Base-by-base conservation (phyloP, 148 eudicot species). In the Camellia granthamiana region DNA sequence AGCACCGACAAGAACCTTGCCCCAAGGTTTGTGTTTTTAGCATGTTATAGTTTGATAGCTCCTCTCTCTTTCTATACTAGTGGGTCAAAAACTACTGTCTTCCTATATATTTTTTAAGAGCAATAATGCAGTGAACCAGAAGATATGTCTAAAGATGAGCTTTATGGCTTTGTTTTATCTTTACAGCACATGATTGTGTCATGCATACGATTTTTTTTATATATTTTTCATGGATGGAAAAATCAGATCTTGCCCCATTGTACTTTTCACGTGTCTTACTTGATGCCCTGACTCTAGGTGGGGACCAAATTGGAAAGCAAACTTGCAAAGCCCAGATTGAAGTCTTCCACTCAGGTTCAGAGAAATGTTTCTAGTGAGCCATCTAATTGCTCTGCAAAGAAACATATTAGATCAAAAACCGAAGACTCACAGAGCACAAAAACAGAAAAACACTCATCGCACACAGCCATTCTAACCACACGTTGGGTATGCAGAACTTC, bases 11-110 rank as follows among this genome's bases (percentile, higher is more conserved):
- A 65, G 54, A 68, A 52, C 38, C 75, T 69, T 80, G 80, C 46
- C 23, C 69, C 60, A 75, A 84, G 95, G 95, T 88, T 72, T 44
- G 72, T 74, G 55, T 54, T 77, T 70, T 49, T 49, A 49, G 62
- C 78, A 73, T n/a, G 42, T 64, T 66, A 9, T 69, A 46, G 55
- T 18, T 52, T 52, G 30, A 7, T 13, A 72, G 19, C 38, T 14
- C 7, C 3, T 65, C 6, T 61, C 66, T 77, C 7, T 51, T 18
- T 38, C 6, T 5, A 30, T 77, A 77, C 4, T 64, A 14, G 19
- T 66, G 63, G 3, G 16, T 62, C 19, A 38, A 77, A 62, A 76
- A 13, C 55, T 18, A 4, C 30, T 8, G 49, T 42, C 12, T 10
- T 0, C n/a, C 42, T 18, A 46, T 42, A 38, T n/a, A 76, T 16